Conservation (phyloP, 208 protist species). For the Trypanosoma avium region DNA sequence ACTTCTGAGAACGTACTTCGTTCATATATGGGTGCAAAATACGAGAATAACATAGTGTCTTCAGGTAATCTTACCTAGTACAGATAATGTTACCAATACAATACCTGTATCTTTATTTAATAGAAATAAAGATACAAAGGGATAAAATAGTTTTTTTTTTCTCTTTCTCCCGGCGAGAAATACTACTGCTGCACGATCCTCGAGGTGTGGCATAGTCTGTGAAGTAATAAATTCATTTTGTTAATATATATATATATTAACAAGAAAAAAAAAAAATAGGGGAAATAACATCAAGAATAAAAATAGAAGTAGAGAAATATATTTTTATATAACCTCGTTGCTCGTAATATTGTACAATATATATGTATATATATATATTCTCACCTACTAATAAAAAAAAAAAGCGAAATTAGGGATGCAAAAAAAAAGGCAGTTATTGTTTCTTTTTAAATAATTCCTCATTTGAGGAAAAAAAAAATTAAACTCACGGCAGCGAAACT, state of each 20-base stretch:
- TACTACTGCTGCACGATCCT: neutral
- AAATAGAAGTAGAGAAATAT: too few relatives aligned
- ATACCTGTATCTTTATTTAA: neutral
- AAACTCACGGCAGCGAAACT: neutral
- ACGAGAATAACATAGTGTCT: neutral
- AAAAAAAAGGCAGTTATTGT: conserved; percentile 1
- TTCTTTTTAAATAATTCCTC: too few relatives aligned
- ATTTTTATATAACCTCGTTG: too few relatives aligned
- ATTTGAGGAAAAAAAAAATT: conserved; percentile 17
- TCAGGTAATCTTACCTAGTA: neutral
- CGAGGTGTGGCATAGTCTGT: conserved; percentile 5
- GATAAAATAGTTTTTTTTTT: neutral
- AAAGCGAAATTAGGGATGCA: conserved; percentile 5
- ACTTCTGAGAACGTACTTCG: conserved; percentile 22
- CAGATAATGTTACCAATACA: neutral
- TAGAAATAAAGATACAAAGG: neutral
- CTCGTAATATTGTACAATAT: too few relatives aligned
- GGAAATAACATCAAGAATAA: neutral
- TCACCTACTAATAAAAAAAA: neutral
- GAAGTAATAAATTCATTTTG: too few relatives aligned
- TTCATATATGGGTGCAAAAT: conserved; percentile 26
- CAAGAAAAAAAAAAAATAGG: neutral
- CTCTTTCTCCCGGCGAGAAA: neutral
- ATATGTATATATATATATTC: neutral
- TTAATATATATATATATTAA: too few relatives aligned